phyloP scores from a whole-genome alignment of 2,329 filamentous ascomycete species.

The Colletotrichum acutatum region DNA sequence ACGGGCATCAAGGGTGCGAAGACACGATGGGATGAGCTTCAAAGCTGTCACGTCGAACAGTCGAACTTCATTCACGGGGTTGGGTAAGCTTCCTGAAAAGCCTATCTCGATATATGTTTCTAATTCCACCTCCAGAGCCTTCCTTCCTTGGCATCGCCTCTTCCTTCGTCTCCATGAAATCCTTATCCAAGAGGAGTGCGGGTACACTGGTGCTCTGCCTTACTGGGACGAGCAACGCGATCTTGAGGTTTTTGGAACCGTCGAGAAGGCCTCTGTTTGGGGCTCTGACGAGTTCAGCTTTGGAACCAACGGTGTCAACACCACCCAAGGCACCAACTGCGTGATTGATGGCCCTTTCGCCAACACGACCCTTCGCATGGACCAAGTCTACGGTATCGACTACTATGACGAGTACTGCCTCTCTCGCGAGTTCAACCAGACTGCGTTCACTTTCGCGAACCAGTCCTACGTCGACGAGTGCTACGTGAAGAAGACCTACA shows the following conservation, averaged over 20 bases:
- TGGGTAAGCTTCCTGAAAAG: not conserved
- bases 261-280: constrained; percentile 32
- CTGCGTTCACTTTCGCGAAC: constrained; percentile 8
- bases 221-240: constrained; percentile 31
- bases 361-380: constrained; percentile 27
- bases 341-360: constrained; percentile 41
- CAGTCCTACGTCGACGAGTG: constrained; percentile 18
- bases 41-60: constrained; percentile 23
- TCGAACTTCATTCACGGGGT: constrained; percentile 32
- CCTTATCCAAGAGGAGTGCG: constrained; percentile 44
- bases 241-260: constrained; percentile 43
- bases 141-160: constrained; percentile 50
- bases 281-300: constrained; percentile 40
- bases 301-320: constrained; percentile 41
- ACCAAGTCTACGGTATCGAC: constrained; percentile 23
- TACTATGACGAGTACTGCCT: constrained; percentile 28
- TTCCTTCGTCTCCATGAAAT: constrained; percentile 46
- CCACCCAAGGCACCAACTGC: constrained; percentile 29
- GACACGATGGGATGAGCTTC: constrained; percentile 24
- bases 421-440: constrained; percentile 17
- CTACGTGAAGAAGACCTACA: constrained; percentile 6
- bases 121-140: constrained; percentile 27
- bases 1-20: constrained; percentile 13
- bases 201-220: constrained; percentile 46
- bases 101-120: too few relatives aligned